Percentiles rank a stretch among this genome's conserved stretches.
Evolutionary conservation across 176 grass and related monocot genomes (phyloP).

Genomic region (Avena sativa): DNA sequence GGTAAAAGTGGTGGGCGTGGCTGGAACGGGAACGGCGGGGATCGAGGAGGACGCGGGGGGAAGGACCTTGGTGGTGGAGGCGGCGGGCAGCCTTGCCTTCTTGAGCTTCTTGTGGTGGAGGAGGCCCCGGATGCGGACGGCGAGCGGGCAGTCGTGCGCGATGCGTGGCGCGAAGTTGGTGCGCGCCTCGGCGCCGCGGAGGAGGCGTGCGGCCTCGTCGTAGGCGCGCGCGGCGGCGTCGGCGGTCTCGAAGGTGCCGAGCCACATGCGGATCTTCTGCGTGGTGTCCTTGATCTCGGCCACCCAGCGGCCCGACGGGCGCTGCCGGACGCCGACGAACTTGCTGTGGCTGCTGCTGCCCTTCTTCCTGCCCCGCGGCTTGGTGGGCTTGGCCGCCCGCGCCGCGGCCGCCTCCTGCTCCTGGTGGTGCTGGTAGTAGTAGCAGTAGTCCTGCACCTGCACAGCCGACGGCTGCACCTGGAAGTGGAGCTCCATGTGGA

Average conservation of each 20-base stretch:
- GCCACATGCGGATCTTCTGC: constrained; percentile 97
- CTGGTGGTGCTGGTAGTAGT: constrained; percentile 61
- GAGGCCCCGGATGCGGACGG: constrained; percentile 68
- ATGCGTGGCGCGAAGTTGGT: constrained; percentile 72
- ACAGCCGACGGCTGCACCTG: constrained; percentile 36
- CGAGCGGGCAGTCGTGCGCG: constrained; percentile 66
- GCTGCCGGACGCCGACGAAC: constrained; percentile 91
- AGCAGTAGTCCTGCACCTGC: constrained; percentile 53
- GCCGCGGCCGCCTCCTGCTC: constrained; percentile 54
- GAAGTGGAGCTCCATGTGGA: constrained; percentile 83
- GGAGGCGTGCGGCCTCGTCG: constrained; percentile 88
- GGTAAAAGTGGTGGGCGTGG: constrained; percentile 28
- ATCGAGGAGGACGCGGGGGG: background rate
- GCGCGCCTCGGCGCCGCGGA: constrained; percentile 82
- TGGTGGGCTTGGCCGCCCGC: constrained; percentile 52
- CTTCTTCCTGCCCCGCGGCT: constrained; percentile 64
- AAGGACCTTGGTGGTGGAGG: background rate
- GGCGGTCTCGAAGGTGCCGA: constrained; percentile 92
- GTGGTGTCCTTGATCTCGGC: constrained; percentile 98
- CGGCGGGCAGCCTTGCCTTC: constrained; percentile 47
- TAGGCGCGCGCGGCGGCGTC: constrained; percentile 93
- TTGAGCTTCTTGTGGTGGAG: constrained; percentile 89
- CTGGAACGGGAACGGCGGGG: background rate
- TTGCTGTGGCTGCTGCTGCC: constrained; percentile 63
- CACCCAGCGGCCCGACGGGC: constrained; percentile 83